These are phyloP conservation scores for Ustanciosporium gigantosporum DNA, from an alignment of 1,284 basidiomycete genomes.

Conservation along the genomic window DNA sequence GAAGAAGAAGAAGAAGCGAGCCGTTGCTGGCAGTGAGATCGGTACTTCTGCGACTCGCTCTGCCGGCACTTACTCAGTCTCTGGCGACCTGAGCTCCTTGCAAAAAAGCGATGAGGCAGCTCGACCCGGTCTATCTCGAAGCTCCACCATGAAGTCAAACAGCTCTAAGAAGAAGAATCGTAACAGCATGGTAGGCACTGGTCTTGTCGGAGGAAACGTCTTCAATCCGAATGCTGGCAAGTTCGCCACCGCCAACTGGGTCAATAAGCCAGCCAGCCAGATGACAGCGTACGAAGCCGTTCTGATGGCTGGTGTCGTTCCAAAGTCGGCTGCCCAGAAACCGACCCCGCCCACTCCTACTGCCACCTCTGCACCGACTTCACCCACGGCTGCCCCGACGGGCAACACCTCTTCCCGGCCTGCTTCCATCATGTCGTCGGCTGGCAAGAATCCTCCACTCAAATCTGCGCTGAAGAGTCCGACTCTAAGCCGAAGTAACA, in stretches of 20 bases:
- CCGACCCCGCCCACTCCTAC: constrained; percentile 15
- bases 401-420: constrained; percentile 16
- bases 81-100: constrained; percentile 36
- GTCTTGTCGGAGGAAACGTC: constrained; percentile 25
- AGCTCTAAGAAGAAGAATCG: constrained; percentile 51
- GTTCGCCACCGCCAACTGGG: constrained; percentile 44
- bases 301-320: constrained; percentile 45
- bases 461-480: constrained; percentile 52
- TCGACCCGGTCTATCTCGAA: constrained; percentile 27
- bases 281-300: constrained; percentile 46
- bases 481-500: constrained; percentile 28
- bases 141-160: constrained; percentile 32
- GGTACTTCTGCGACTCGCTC: constrained; percentile 49
- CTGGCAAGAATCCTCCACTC: constrained; percentile 42
- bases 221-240: constrained; percentile 41
- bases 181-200: constrained; percentile 24
- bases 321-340: no score
- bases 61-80: constrained; percentile 30
- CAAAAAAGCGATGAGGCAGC: constrained; percentile 6
- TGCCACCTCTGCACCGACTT: constrained; percentile 2
- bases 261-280: constrained; percentile 33
- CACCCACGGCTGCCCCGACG: constrained; percentile 2
- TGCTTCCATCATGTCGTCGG: constrained; percentile 31
- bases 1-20: constrained; percentile 47
- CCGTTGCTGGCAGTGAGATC: constrained; percentile 50